Evolutionary conservation across 1,284 basidiomycete genomes (phyloP), one percentile per base, ranked within the genome.

Genomic region (Ceratobasidium sp.): DNA sequence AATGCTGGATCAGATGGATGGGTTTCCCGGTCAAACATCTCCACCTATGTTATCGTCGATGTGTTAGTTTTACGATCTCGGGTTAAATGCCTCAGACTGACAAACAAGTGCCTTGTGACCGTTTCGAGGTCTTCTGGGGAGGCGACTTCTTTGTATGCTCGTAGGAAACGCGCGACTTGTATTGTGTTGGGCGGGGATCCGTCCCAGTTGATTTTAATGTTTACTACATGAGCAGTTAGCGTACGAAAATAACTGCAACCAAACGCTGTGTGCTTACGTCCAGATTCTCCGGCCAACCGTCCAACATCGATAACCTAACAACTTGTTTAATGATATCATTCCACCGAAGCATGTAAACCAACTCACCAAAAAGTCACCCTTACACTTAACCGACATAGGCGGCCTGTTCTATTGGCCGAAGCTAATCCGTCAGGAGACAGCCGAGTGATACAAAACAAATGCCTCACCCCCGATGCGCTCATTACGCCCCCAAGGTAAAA

Each of bases 341-440:
- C 35, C 35, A 38, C 4, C 6, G 35, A 38, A 38, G 35, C 35
- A 11, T 38, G 35, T 38, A 38, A 57, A 32, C n/a, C 35, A 28
- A 21, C 64, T 55, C 41, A 67, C 64, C 41, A 67, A 44, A 41
- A 41, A 67, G 23, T 67, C 50, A 3, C 64, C 64, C 26, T 67
- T 67, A 38, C 49, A 50, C 64, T 67, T 67, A 13, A 67, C 52
- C 26, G 64, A 43, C 64, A 67, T 67, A 44, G 64, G 64, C 52
- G 64, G 64, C 50, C 41, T 38, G 28, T 67, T 67, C 64, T 67
- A 57, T 67, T 67, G 21, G 16, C 21, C n/a, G 11, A 16, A 61
- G 11, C 18, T 44, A 7, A 61, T 35, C 21, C 21, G 11, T 44
- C 11, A 38, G 35, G 35, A 38, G 32, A n/a, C 38, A 61, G 38